Percentiles rank a stretch among this genome's conserved stretches.
Evolutionary conservation across 441 rosid species (phyloP).

Genomic region (Erysimum cheiri): DNA sequence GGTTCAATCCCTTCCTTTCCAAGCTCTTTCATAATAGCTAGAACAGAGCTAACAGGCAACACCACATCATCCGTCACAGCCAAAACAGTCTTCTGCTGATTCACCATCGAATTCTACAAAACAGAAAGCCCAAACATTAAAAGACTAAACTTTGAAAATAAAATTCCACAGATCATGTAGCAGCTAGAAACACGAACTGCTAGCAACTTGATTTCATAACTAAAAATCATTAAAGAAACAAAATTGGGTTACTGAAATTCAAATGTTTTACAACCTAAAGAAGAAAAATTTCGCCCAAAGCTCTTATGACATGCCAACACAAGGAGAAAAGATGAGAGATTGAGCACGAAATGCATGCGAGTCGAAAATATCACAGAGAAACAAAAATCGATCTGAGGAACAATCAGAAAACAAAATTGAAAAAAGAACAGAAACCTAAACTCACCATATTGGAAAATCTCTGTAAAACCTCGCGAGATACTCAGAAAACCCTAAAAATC

Average conservation of each 20-base stretch:
- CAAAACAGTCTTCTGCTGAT: conserved; percentile 35
- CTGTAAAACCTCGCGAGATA: conserved; percentile 28
- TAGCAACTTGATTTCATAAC: conserved; percentile 6
- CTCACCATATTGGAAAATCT: conserved; percentile 34
- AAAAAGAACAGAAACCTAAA: background rate
- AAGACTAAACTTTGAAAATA: background rate
- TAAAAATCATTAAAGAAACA: background rate
- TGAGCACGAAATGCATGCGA: conserved; percentile 17
- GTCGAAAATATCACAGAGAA: too few relatives aligned
- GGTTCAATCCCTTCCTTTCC: conserved; percentile 45
- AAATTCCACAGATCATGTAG: background rate
- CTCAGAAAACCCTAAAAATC: conserved; percentile 34
- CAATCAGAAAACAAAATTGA: conserved; percentile 13
- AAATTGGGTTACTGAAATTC: conserved; percentile 6
- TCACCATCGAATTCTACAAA: conserved; percentile 39
- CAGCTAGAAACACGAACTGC: conserved; percentile 4
- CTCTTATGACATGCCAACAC: conserved; percentile 10
- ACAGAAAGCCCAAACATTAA: conserved; percentile 4
- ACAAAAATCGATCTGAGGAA: conserved; percentile 6
- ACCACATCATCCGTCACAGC: conserved; percentile 45
- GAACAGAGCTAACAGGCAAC: conserved; percentile 53
- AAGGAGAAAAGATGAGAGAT: conserved; percentile 13
- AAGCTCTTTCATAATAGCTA: conserved; percentile 49
- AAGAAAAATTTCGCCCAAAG: background rate
- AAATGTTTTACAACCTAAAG: conserved; percentile 2